Base-by-base conservation (phyloP, 2,329 filamentous ascomycete species). In the Arthrobotrys pseudoclavata region DNA sequence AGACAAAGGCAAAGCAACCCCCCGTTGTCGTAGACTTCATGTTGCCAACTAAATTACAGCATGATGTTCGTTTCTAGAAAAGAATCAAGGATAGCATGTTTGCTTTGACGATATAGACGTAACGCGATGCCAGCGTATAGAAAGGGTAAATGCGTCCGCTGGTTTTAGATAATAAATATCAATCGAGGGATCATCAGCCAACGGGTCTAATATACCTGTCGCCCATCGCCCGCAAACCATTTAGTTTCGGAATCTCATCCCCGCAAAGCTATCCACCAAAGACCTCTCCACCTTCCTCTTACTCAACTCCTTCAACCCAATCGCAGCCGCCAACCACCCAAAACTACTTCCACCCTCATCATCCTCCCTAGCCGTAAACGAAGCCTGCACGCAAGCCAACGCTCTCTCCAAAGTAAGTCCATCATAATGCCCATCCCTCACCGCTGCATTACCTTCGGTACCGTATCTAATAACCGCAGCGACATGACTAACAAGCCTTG, bases 261-360 rank as follows among this genome's bases (percentile, higher is more conserved):
- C 34, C 1, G 10, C 55, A 1, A 60, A n/a, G 1, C 7, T 40
- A 7, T 60, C 31, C 12, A 15, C 55, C 10, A 60, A 26, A 2
- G 24, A 24, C 2, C 3, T 4, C 1, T 60, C 31, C 18, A 50
- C 61, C 9, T 40, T 63, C 29, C 55, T 68, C 64, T 80, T 83
- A 80, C 85, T 83, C 60, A 88, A 81, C 82, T 88, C 86, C 68
- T 84, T 84, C 84, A 89, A 82, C 70, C 85, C 86, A 0, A 87
- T 84, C 0, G 84, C 84, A 3, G 86, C 86, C 70, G 86, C 85
- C 15, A 89, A 82, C 81, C 88, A 89, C 79, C 83, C 84, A 82
- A 88, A 89, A 79, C 87, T 88, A 79, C 84, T 81, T 69, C 88
- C 71, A 64, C 47, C 63, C 6, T 63, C 75, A 47, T 55, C 62